Conservation (phyloP, 2,329 filamentous ascomycete genomes). For the Pseudophaeomoniella oleicola region DNA sequence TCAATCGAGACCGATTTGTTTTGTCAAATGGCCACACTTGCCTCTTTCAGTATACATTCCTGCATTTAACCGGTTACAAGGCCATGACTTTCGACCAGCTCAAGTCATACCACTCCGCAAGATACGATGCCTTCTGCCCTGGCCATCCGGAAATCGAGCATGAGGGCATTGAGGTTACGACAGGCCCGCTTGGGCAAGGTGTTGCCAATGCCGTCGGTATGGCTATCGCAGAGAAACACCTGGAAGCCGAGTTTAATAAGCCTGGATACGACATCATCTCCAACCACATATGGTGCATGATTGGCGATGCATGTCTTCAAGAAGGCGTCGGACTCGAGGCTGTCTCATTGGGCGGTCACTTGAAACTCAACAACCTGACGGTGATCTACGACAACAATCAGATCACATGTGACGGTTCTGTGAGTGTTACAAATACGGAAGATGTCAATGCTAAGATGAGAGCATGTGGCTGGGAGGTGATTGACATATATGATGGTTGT, state of each 20-base stretch:
- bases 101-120: constrained; percentile 37
- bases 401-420: constrained; percentile 42
- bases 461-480: constrained; percentile 40
- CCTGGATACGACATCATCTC: constrained; percentile 32
- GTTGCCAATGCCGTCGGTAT: constrained; percentile 45
- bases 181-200: constrained; percentile 42
- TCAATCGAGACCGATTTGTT: constrained; percentile 49
- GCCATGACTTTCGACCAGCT: constrained; percentile 42
- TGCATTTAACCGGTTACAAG: constrained; percentile 39
- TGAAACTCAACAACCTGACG: constrained; percentile 40
- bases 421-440: constrained; percentile 40
- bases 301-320: constrained; percentile 44
- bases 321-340: constrained; percentile 45
- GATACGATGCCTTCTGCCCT: constrained; percentile 35
- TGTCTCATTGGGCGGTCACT: constrained; percentile 41
- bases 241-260: constrained; percentile 36
- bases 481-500: constrained; percentile 38
- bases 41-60: constrained; percentile 39
- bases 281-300: constrained; percentile 40
- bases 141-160: constrained; percentile 37
- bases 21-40: constrained; percentile 46
- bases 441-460: constrained; percentile 44
- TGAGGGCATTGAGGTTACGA: constrained; percentile 42
- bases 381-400: constrained; percentile 49
- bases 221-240: constrained; percentile 39